Evolutionary conservation across 1,284 basidiomycete genomes (phyloP).

Genomic region (Sporisorium scitamineum): DNA sequence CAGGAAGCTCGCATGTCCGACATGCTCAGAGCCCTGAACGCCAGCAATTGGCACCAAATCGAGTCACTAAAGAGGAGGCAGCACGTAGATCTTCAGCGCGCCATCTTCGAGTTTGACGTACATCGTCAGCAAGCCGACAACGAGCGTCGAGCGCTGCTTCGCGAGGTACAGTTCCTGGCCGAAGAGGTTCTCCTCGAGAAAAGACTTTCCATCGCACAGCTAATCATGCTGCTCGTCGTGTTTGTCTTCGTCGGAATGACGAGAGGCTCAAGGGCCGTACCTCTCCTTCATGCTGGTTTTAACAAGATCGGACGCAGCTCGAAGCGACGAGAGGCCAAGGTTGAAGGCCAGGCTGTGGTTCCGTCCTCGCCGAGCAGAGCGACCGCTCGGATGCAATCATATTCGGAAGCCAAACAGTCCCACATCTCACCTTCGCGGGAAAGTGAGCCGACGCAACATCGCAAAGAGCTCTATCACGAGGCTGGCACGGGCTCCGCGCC

Average conservation of each 20-base stretch:
- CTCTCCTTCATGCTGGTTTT: conserved; percentile 51
- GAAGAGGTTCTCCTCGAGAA: conserved; percentile 86
- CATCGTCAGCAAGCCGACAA: conserved; percentile 77
- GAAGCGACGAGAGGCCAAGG: conserved; percentile 19
- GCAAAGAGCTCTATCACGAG: background rate
- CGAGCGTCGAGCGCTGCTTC: conserved; percentile 77
- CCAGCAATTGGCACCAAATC: conserved; percentile 71
- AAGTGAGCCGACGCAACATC: conserved; percentile 1
- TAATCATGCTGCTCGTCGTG: conserved; percentile 81
- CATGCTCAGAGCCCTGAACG: conserved; percentile 75
- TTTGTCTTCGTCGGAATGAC: conserved; percentile 86
- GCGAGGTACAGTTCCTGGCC: conserved; percentile 78
- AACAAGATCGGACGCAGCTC: conserved; percentile 34
- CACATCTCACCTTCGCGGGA: conserved; percentile 4
- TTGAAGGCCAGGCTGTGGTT: conserved; percentile 6
- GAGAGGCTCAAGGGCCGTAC: conserved; percentile 75
- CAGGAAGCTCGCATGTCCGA: conserved; percentile 72
- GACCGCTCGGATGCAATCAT: conserved; percentile 9
- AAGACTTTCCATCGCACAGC: conserved; percentile 82
- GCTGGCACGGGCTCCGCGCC: background rate
- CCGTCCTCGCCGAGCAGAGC: conserved; percentile 21
- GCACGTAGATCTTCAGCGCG: conserved; percentile 75
- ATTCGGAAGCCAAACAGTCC: background rate
- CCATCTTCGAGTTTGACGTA: conserved; percentile 78
- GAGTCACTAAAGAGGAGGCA: conserved; percentile 68